phyloP scores from a whole-genome alignment of 345 rosid genomes.

The Populus nigra region DNA sequence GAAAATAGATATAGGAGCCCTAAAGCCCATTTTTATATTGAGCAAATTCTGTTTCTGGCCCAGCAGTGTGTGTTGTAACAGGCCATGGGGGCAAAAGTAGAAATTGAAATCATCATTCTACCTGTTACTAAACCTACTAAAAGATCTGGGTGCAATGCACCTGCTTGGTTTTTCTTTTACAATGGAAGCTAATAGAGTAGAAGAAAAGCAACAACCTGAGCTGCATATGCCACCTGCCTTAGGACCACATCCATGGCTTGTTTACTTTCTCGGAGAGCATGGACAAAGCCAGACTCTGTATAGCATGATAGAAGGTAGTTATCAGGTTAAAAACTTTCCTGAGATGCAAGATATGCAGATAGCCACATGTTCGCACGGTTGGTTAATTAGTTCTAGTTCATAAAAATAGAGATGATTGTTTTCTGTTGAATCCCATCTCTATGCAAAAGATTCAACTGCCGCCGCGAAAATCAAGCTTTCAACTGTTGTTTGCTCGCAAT shows the following conservation, averaged over 20 bases:
- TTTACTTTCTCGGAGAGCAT: background rate
- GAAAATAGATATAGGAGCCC: too few species aligned
- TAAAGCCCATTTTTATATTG: too few species aligned
- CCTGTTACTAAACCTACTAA: too few species aligned
- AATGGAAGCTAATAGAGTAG: too few species aligned
- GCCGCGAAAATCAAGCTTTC: background rate
- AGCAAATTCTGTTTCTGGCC: too few species aligned
- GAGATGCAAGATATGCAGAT: background rate
- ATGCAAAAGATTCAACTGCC: background rate
- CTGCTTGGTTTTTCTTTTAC: too few species aligned
- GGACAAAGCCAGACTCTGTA: background rate
- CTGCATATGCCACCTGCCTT: background rate
- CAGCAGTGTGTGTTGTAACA: too few species aligned
- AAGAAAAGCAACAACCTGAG: too few species aligned
- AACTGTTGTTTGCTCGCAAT: background rate
- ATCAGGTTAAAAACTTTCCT: background rate
- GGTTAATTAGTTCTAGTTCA: background rate
- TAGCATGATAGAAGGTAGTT: too few species aligned
- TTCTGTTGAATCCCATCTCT: background rate
- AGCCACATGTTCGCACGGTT: background rate
- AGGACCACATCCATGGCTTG: background rate
- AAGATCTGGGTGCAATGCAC: too few species aligned
- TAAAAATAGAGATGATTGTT: background rate
- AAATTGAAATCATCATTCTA: too few species aligned
- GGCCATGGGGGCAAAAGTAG: too few species aligned